Base-by-base conservation (phyloP, 768 basidiomycete species). In the Tylopilus sp. region DNA sequence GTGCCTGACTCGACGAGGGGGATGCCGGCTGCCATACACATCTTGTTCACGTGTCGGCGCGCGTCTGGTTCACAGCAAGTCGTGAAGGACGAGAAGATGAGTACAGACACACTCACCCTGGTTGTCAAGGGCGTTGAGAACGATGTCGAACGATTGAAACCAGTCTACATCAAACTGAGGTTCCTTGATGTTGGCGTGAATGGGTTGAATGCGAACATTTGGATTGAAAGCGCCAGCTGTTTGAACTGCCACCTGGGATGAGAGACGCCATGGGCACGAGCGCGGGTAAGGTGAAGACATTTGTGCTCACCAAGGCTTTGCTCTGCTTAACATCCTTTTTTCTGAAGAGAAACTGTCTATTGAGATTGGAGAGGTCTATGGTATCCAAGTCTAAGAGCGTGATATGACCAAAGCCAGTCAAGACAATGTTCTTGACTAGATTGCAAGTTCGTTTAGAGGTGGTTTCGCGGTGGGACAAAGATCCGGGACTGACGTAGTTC, bases 291-390 rank as follows among this genome's bases (percentile, higher is more conserved):
- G 15, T 0, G n/a, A n/a, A 4, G 15, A 2, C 2, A 3, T 2
- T 12, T 31, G 17, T 1, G 42, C 82, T 39, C 52, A 92, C 94
- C 71, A 95, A 64, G 2, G 95, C 90, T 73, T 99, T 99, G 61
- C 94, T 88, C 63, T 97, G 90, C 65, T 97, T 97, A 49, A 99
- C 88, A 62, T 98, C 94, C 64, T 95, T 95, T 72, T 98, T 98
- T 56, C 82, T 81, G 73, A 99, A 99, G 36, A 99, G 75, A 68
- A 98, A 99, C 62, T 98, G 95, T 20, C 95, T 81, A 64, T 99
- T 99, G 47, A 98, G 75, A 67, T 99, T 99, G 44, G 93, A 95
- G 39, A 99, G 77, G 76, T 99, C 95, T 68, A 99, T 99, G 18
- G 95, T 99, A 71, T 99, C 95, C 56, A 99, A 78, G 71, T 99